Conservation (phyloP, 2,329 filamentous ascomycete species). For the Myriosclerotinia duriaeana region DNA sequence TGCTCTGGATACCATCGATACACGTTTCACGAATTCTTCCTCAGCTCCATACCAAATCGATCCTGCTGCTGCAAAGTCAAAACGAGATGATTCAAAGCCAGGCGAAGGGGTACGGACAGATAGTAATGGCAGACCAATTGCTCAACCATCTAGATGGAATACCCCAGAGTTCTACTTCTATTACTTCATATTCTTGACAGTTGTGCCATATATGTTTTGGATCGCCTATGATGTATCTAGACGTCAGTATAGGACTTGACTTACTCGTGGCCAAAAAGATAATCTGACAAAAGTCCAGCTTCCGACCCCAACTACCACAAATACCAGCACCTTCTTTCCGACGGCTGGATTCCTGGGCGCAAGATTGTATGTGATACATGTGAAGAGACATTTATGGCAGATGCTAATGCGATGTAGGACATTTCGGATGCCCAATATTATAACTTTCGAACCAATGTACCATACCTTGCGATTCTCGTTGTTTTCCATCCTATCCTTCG, state of each 20-base stretch:
- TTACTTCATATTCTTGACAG: constrained; percentile 62
- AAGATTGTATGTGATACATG: constrained; percentile 64
- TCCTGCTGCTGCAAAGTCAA: constrained; percentile 37
- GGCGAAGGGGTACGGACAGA: constrained; percentile 41
- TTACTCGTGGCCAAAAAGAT: neutral
- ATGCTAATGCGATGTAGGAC: constrained; percentile 56
- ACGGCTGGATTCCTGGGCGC: constrained; percentile 89
- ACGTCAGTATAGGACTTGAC: constrained; percentile 56
- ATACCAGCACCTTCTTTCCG: constrained; percentile 67
- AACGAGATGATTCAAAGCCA: constrained; percentile 36
- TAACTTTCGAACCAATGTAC: constrained; percentile 81
- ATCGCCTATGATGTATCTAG: constrained; percentile 82
- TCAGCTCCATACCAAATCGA: constrained; percentile 62
- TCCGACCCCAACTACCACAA: constrained; percentile 78
- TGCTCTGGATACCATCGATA: constrained; percentile 67
- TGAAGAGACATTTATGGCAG: neutral
- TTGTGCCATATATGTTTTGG: constrained; percentile 87
- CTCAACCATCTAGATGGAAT: constrained; percentile 72
- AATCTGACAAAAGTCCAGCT: constrained; percentile 50
- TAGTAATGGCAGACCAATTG: constrained; percentile 47
- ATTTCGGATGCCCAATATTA: constrained; percentile 86
- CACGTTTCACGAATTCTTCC: constrained; percentile 69
- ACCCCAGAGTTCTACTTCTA: constrained; percentile 86
- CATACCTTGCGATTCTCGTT: constrained; percentile 72
- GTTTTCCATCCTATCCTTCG: constrained; percentile 77